Evolutionary conservation across 139 green algal genomes (phyloP).

Genomic region (Chlorella vulgaris): DNA sequence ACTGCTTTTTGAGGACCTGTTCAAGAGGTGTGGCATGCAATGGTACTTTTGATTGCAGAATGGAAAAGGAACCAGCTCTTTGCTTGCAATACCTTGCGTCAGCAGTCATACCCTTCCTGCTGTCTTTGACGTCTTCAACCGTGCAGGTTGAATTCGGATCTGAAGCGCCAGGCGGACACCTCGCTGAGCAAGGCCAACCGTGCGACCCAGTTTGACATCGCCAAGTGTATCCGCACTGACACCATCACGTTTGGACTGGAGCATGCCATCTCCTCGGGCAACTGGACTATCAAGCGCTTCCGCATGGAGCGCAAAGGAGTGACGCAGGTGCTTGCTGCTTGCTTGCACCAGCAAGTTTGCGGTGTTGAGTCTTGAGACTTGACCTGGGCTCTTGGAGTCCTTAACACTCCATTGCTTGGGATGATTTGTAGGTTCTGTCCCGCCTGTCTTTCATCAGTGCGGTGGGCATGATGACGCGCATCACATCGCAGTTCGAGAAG

Average conservation of each 20-base stretch:
- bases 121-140: too few species aligned
- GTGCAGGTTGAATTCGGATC: conserved; percentile 70
- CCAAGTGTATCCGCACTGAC: conserved; percentile 91
- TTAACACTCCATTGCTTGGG: neutral
- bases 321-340: conserved; percentile 86
- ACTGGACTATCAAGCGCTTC: conserved; percentile 99
- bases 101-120: too few species aligned
- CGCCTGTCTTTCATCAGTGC: conserved; percentile 95
- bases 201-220: conserved; percentile 88
- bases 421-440: conserved; percentile 87
- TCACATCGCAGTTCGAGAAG: conserved; percentile 99
- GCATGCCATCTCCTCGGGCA: conserved; percentile 88
- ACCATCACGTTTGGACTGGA: conserved; percentile 96
- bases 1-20: conserved; percentile 99
- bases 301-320: conserved; percentile 98
- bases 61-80: too few species aligned
- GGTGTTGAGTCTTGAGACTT: neutral
- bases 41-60: too few species aligned
- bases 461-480: conserved; percentile 99
- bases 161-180: conserved; percentile 87
- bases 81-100: too few species aligned
- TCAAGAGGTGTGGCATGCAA: conserved; percentile 78
- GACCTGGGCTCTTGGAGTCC: neutral
- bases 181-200: conserved; percentile 84
- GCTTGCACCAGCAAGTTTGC: too few species aligned